Percentiles rank a stretch among this genome's conserved stretches.
Conservation (phyloP, 129 eudicot genomes). For the Centrapalus pauciflorus region DNA sequence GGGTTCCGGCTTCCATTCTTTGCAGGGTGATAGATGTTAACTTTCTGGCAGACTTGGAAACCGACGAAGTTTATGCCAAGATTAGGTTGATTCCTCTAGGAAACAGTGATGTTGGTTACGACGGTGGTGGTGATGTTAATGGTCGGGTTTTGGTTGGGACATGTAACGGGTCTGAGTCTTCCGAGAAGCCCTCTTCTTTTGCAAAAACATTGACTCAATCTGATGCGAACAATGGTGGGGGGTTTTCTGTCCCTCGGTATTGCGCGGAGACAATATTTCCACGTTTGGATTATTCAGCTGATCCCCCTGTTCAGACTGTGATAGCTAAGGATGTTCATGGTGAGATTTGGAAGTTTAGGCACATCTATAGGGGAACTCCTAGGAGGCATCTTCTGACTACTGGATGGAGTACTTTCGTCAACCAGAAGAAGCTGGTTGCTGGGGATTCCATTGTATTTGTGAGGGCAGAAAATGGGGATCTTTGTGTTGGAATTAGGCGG, state of each 20-base stretch:
- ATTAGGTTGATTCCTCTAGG: slow-evolving; percentile 58
- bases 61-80: slow-evolving; percentile 64
- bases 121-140: slow-evolving; percentile 23
- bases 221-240: slow-evolving; percentile 89
- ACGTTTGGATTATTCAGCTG: slow-evolving; percentile 59
- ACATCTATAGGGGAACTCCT: slow-evolving; percentile 78
- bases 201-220: slow-evolving; percentile 75
- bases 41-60: slow-evolving; percentile 61
- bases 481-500: slow-evolving; percentile 73
- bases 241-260: slow-evolving; percentile 74
- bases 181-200: slow-evolving; percentile 55
- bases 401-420: slow-evolving; percentile 85
- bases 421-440: slow-evolving; percentile 68
- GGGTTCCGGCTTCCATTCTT: slow-evolving; percentile 47
- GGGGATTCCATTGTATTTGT: slow-evolving; percentile 80
- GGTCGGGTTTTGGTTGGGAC: slow-evolving; percentile 23
- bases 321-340: slow-evolving; percentile 76
- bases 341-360: slow-evolving; percentile 71
- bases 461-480: slow-evolving; percentile 71
- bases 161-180: slow-evolving; percentile 25
- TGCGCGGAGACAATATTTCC: slow-evolving; percentile 87
- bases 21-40: slow-evolving; percentile 60
- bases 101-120: slow-evolving; percentile 28
- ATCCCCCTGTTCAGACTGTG: slow-evolving; percentile 75
- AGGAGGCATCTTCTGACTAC: slow-evolving; percentile 79